Conservation (phyloP, 805 yeast species). For the Lachancea quebecensis region DNA sequence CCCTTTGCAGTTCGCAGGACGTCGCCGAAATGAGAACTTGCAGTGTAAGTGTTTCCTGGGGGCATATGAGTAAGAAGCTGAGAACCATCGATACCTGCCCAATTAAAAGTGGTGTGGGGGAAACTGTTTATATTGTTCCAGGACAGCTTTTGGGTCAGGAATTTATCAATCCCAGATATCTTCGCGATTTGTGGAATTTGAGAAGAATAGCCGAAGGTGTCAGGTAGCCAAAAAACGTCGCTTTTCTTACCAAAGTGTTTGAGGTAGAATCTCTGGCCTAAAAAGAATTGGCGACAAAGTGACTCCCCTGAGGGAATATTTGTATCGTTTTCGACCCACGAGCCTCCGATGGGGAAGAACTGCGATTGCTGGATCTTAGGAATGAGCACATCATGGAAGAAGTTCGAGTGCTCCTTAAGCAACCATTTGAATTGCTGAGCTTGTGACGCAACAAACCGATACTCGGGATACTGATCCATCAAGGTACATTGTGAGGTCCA, state of each 20-base stretch:
- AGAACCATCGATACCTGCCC: constrained; percentile 93
- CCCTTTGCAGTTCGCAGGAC: constrained; percentile 71
- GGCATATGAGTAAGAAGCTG: constrained; percentile 97
- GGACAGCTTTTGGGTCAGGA: constrained; percentile 86
- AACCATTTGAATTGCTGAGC: constrained; percentile 96
- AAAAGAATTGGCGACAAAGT: constrained; percentile 74
- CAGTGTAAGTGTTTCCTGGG: constrained; percentile 93
- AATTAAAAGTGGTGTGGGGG: constrained; percentile 86
- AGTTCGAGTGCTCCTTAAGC: constrained; percentile 75
- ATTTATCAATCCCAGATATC: constrained; percentile 74
- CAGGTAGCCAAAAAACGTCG: constrained; percentile 89
- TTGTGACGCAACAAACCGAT: constrained; percentile 89
- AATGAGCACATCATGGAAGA: constrained; percentile 52
- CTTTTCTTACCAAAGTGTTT: constrained; percentile 72
- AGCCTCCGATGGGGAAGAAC: constrained; percentile 89
- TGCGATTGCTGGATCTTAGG: constrained; percentile 63
- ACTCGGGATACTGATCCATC: constrained; percentile 85
- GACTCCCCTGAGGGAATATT: constrained; percentile 95
- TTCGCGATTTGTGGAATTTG: constrained; percentile 93
- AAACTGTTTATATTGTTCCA: constrained; percentile 94
- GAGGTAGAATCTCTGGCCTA: constrained; percentile 83
- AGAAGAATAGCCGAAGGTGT: constrained; percentile 92
- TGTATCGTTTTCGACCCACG: constrained; percentile 98
- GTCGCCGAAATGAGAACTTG: constrained; percentile 89
- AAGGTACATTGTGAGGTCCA: constrained; percentile 90